Evolutionary conservation across 2,329 filamentous ascomycete genomes (phyloP).

Genomic region (Rhynchosporium graminicola): DNA sequence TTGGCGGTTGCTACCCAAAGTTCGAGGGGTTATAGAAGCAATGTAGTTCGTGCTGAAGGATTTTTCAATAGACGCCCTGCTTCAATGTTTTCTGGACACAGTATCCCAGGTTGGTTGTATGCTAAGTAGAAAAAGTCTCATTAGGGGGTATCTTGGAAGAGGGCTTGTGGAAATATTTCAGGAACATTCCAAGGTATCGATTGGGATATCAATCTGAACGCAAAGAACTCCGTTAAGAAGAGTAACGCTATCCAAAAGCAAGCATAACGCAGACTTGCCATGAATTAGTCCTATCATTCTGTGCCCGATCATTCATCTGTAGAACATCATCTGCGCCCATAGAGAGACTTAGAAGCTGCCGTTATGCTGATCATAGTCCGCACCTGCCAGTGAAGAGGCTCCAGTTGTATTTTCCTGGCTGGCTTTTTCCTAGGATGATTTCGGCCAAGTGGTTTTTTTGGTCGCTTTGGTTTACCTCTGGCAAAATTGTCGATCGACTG

Average conservation of each 20-base stretch:
- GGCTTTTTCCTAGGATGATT: constrained; percentile 6
- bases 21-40: too few relatives aligned
- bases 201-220: constrained; percentile 9
- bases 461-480: too few relatives aligned
- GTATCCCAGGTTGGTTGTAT: too few relatives aligned
- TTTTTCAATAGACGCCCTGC: too few relatives aligned
- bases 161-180: not conserved
- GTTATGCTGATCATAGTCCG: constrained; percentile 16
- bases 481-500: too few relatives aligned
- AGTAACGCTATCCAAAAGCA: not conserved
- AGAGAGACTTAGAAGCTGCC: constrained; percentile 17
- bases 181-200: not conserved
- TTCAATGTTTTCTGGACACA: too few relatives aligned
- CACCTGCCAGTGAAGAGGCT: constrained; percentile 21
- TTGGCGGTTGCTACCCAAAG: too few relatives aligned
- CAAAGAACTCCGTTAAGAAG: not conserved
- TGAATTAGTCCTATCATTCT: too few relatives aligned
- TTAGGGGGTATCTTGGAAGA: not conserved
- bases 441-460: too few relatives aligned
- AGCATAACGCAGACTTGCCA: not conserved
- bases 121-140: not conserved
- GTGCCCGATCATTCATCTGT: too few relatives aligned
- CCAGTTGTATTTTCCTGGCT: constrained; percentile 26
- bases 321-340: not conserved
- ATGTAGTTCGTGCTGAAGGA: too few relatives aligned